Conservation (phyloP, 768 basidiomycete genomes). For the Tulasnella sp. region DNA sequence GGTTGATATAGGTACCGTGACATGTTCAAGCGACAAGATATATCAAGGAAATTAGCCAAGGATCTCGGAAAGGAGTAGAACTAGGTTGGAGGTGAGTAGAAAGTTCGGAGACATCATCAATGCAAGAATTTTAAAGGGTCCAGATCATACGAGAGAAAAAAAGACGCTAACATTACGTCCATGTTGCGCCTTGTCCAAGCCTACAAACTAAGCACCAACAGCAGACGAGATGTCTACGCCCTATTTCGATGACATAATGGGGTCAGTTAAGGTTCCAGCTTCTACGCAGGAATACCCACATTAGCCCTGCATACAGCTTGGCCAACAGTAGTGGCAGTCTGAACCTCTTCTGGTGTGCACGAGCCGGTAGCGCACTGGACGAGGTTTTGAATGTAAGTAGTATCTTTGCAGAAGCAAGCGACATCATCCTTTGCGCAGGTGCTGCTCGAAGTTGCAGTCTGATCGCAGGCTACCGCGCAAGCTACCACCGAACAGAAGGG, state of each 20-base stretch:
- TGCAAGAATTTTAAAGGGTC: no score
- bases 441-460: conserved; percentile 33
- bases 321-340: not conserved
- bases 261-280: not conserved
- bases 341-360: not conserved
- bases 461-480: not conserved
- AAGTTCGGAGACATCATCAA: no score
- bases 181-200: not conserved
- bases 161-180: no score
- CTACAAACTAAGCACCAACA: not conserved
- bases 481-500: not conserved
- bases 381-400: not conserved
- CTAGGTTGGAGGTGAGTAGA: no score
- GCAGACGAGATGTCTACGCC: not conserved
- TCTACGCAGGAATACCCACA: not conserved
- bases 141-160: no score
- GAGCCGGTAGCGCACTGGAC: not conserved
- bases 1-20: no score
- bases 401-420: conserved; percentile 53
- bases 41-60: no score
- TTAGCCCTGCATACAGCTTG: not conserved
- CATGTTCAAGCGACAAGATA: no score
- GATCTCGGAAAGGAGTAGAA: no score
- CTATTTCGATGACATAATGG: not conserved
- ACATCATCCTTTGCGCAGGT: conserved; percentile 44